Base-by-base conservation (phyloP, 768 basidiomycete genomes). In the Astraeus odoratus region DNA sequence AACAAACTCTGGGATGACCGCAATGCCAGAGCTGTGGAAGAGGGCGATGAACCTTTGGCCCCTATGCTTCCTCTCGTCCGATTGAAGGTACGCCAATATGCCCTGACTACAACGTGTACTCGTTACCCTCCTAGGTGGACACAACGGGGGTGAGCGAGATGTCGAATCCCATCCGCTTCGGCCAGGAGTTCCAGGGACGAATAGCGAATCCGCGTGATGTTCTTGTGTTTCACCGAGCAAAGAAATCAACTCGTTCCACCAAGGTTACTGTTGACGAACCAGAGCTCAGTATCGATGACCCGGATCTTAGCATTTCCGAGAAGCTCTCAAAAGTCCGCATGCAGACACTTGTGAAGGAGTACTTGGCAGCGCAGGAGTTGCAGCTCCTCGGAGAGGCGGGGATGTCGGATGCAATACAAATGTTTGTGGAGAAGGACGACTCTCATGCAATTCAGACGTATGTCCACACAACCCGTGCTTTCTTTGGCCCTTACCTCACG, bases 361-460 rank as follows among this genome's bases (percentile, higher is more conserved):
- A 95, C 62, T 67, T 99, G 38, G 73, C 81, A 6, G 93, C 90
- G 40, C 96, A 98, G 68, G 89, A 94, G 61, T 67, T 98, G 57
- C 92, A 96, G 68, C 67, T 98, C 41, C 68, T 98, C 15, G 89
- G 86, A 1, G 93, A 96, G 67, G 73, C 74, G 33, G 92, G 86
- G 20, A 88, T 99, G 86, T 84, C 83, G 31, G 88, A 93, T 60
- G 96, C 96, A 5, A 93, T 99, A 42, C 83, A 89, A 69, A 75
- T 83, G 65, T 98, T 88, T 66, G 94, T 99, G 48, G 94, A 97
- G 64, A 99, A 99, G 73, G 95, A 97, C 57, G 93, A 96, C 63
- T 81, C 79, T 23, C 87, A 93, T 69, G 91, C 95, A 8, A 95
- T 99, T 58, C 78, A 82, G 52, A 76, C 71, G 92, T 93, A 52